A percentile compares a stretch with the other conserved stretches of the same genome.
These are phyloP conservation scores for Penicillium polonicum DNA, from an alignment of 2,329 filamentous ascomycete species.

Conservation along the genomic window DNA sequence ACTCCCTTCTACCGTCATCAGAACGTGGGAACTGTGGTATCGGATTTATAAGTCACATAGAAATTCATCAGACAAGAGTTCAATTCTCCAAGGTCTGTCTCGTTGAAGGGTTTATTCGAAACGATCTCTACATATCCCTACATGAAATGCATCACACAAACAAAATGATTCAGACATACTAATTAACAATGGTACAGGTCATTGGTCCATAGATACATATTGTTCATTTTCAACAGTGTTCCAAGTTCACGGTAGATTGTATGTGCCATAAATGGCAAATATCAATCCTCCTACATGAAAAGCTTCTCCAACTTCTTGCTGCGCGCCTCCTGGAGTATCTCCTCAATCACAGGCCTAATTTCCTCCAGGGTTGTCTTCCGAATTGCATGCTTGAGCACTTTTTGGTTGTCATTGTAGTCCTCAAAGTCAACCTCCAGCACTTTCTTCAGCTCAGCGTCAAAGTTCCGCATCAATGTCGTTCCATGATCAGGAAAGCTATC, in stretches of 20 bases:
- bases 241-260: neutral
- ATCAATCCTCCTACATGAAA: neutral
- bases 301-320: neutral
- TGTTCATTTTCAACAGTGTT: too few species aligned
- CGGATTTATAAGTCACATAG: too few species aligned
- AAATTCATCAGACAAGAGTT: too few species aligned
- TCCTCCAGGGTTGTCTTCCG: neutral
- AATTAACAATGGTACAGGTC: neutral
- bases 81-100: too few species aligned
- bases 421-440: neutral
- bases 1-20: too few species aligned
- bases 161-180: neutral
- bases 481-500: neutral
- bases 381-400: neutral
- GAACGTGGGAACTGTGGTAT: too few species aligned
- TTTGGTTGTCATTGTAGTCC: neutral
- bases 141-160: neutral
- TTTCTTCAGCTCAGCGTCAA: neutral
- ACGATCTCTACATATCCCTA: too few species aligned
- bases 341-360: neutral
- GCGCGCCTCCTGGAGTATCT: neutral
- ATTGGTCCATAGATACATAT: neutral
- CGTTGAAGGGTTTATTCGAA: too few species aligned
- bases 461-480: neutral
- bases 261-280: neutral